phyloP scores from a whole-genome alignment of 768 basidiomycete genomes.

The Psilocybe sp. region DNA sequence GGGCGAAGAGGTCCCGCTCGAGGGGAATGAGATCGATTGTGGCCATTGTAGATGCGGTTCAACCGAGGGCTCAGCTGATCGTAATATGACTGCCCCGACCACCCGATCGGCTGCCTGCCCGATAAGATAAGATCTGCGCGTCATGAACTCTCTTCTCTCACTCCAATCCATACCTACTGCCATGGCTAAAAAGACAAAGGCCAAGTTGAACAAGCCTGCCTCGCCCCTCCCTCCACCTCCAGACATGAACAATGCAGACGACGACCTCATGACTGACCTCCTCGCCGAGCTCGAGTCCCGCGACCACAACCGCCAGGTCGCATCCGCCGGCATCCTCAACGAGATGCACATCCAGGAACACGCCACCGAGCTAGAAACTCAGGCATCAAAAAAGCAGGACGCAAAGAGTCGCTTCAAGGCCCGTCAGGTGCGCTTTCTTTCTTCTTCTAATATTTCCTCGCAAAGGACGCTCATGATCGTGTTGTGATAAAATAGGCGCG shows the following conservation, averaged over 20 bases:
- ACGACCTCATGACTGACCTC: slow-evolving; percentile 71
- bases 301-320: slow-evolving; percentile 46
- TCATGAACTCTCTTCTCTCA: background rate
- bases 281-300: slow-evolving; percentile 72
- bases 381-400: slow-evolving; percentile 44
- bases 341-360: slow-evolving; percentile 42
- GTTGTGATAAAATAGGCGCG: slow-evolving; percentile 47
- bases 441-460: background rate
- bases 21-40: slow-evolving; percentile 31
- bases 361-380: slow-evolving; percentile 18
- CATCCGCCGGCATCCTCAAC: slow-evolving; percentile 45
- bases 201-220: slow-evolving; percentile 45
- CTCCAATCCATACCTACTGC: background rate
- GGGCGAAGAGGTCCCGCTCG: slow-evolving; percentile 32
- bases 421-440: slow-evolving; percentile 51
- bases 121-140: slow-evolving; percentile 12
- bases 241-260: slow-evolving; percentile 37
- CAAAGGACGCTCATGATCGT: slow-evolving; percentile 2
- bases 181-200: slow-evolving; percentile 60
- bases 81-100: background rate
- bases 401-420: slow-evolving; percentile 66
- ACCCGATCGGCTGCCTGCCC: background rate
- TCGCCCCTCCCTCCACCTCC: slow-evolving; percentile 26
- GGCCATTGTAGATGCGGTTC: slow-evolving; percentile 14
- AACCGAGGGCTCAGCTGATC: background rate